These are phyloP conservation scores for Colletotrichum eleusines DNA, from an alignment of 2,329 filamentous ascomycete genomes.

Conservation along the genomic window DNA sequence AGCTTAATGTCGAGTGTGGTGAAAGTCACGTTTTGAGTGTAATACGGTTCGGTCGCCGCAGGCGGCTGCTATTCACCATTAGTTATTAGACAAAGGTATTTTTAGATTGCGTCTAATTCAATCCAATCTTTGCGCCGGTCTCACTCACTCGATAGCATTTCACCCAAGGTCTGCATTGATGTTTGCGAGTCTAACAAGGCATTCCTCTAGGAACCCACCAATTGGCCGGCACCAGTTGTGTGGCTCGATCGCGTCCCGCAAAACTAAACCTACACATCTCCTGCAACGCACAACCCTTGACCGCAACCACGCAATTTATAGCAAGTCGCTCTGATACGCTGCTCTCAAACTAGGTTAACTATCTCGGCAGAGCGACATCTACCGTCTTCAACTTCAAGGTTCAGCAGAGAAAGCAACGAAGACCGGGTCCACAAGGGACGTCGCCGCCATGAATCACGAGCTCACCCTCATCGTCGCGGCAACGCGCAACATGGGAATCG, in stretches of 20 bases:
- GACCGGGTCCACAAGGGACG: not conserved
- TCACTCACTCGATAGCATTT: not conserved
- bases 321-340: not conserved
- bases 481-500: constrained; percentile 91
- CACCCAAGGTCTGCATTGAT: not conserved
- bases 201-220: constrained; percentile 31
- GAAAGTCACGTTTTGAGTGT: not conserved
- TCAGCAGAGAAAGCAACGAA: not conserved
- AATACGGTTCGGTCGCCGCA: not conserved
- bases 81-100: not conserved
- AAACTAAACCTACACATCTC: constrained; percentile 26
- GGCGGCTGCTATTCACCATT: not conserved
- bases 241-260: constrained; percentile 30
- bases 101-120: not conserved
- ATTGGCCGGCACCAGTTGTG: constrained; percentile 29
- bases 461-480: constrained; percentile 95
- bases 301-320: not conserved
- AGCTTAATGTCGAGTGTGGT: not conserved
- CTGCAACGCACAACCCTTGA: not conserved
- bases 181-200: not conserved
- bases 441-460: constrained; percentile 54
- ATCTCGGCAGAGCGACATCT: not conserved
- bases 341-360: not conserved
- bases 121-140: no score
- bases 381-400: no score